Base-by-base conservation (phyloP, 306 rosid genomes). In the Cicer chorassanicum region DNA sequence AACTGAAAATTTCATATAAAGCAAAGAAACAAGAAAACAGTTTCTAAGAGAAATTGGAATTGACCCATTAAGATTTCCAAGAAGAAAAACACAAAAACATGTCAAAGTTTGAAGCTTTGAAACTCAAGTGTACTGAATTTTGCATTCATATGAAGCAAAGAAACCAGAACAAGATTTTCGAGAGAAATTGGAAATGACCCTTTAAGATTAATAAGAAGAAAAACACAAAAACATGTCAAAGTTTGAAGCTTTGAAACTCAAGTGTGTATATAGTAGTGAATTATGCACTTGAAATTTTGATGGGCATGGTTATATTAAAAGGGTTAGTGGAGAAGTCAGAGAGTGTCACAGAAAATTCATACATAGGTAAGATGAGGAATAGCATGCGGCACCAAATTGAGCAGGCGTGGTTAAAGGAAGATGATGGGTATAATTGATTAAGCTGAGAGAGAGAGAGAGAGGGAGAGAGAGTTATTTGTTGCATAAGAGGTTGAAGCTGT, bases 341-440 rank as follows among this genome's bases (percentile, higher is more conserved):
- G 65, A 65, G 71, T 75, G 78, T 49, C 16, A 2, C 43, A 69
- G 71, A 78, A 64, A 73, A 75, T 67, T 68, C 66, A 60, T 34
- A 40, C 66, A 72, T 67, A 36, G 49, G 57, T 16, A 71, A 65
- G 11, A 24, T 51, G 48, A 68, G 54, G 65, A 51, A 12, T 57
- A 45, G 74, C 80, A 64, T 78, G 86, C 86, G 73, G 59, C 74
- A 63, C 76, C 76, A 78, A 73, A 73, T 73, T 77, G 70, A 69
- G 83, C 38, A 73, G 57, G 79, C 81, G 84, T 79, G 87, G 43
- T 36, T 42, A 49, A 70, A 65, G 63, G 83, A 36, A 55, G 74
- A 74, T 81, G 77, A 70, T 83, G 83, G 83, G 79, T 74, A 71
- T 41, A 83, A 75, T 78, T 61, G 80, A 83, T 78, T 65, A 62